Evolutionary conservation across 768 basidiomycete genomes (phyloP).

Genomic region (Mycena chlorophos): DNA sequence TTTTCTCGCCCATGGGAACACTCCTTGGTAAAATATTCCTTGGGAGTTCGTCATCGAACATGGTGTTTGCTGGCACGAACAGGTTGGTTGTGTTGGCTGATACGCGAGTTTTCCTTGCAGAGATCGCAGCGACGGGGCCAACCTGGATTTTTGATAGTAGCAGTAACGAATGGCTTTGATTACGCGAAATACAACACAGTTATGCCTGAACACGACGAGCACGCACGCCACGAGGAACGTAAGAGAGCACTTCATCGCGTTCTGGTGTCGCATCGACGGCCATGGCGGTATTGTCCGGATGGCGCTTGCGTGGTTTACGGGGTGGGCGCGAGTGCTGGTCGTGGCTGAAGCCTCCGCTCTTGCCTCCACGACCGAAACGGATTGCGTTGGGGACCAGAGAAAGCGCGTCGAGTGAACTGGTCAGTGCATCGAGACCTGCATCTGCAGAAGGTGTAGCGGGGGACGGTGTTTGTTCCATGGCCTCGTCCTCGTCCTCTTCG

Average conservation of each 20-base stretch:
- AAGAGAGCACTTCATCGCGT: slow-evolving; percentile 7
- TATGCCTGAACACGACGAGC: slow-evolving; percentile 1
- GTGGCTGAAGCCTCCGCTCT: slow-evolving; percentile 48
- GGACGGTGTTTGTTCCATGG: slow-evolving; percentile 20
- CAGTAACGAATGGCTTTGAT: neutral
- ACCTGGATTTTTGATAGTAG: slow-evolving; percentile 6
- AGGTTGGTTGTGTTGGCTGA: slow-evolving; percentile 48
- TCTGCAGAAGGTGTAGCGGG: slow-evolving; percentile 21
- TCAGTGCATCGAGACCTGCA: slow-evolving; percentile 47
- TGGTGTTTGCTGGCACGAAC: slow-evolving; percentile 40
- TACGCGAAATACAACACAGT: neutral
- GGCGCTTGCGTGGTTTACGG: slow-evolving; percentile 7
- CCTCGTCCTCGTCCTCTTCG: slow-evolving; percentile 30
- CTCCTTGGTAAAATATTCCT: slow-evolving; percentile 46
- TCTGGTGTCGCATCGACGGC: slow-evolving; percentile 10
- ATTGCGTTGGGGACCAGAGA: slow-evolving; percentile 68
- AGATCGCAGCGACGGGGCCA: slow-evolving; percentile 40
- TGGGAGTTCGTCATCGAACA: slow-evolving; percentile 12
- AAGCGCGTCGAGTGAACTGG: slow-evolving; percentile 45
- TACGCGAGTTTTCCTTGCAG: slow-evolving; percentile 48
- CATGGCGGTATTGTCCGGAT: slow-evolving; percentile 13
- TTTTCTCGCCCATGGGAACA: slow-evolving; percentile 37
- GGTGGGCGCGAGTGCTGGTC: slow-evolving; percentile 3
- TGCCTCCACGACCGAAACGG: slow-evolving; percentile 73
- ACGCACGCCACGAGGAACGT: slow-evolving; percentile 19